Evolutionary conservation across 2,329 filamentous ascomycete species (phyloP).

Genomic region (Fusarium subtropicale): DNA sequence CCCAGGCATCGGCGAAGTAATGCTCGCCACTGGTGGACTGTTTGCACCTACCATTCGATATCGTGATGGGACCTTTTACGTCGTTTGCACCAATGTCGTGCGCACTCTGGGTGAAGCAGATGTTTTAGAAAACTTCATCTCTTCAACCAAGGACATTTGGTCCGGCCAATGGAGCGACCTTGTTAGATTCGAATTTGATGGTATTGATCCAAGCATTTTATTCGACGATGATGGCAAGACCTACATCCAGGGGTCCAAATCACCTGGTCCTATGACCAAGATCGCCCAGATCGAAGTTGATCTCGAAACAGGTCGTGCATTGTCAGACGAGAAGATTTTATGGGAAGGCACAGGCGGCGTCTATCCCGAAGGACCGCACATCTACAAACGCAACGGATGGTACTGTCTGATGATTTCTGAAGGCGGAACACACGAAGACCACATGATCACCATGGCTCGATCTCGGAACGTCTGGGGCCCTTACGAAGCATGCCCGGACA

Average conservation of each 20-base stretch:
- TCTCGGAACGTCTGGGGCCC: slow-evolving; percentile 14
- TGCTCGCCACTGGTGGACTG: slow-evolving; percentile 7
- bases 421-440: slow-evolving; percentile 16
- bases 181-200: slow-evolving; percentile 15
- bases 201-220: slow-evolving; percentile 4
- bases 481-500: slow-evolving; percentile 6
- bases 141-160: slow-evolving; percentile 10
- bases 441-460: slow-evolving; percentile 23
- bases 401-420: slow-evolving; percentile 19
- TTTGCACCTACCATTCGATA: slow-evolving; percentile 19
- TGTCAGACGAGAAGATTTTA: slow-evolving; percentile 8
- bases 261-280: background rate
- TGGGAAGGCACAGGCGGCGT: slow-evolving; percentile 8
- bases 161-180: slow-evolving; percentile 14
- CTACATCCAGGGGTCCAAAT: slow-evolving; percentile 17
- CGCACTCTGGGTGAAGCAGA: background rate
- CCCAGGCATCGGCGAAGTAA: slow-evolving; percentile 1
- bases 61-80: slow-evolving; percentile 5
- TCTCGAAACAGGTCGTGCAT: background rate
- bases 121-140: slow-evolving; percentile 10
- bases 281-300: slow-evolving; percentile 18
- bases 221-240: slow-evolving; percentile 15
- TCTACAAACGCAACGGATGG: slow-evolving; percentile 24
- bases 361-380: slow-evolving; percentile 12
- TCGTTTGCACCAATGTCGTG: slow-evolving; percentile 16